phyloP scores from a whole-genome alignment of 768 basidiomycete genomes.

The Ramaria sp. region DNA sequence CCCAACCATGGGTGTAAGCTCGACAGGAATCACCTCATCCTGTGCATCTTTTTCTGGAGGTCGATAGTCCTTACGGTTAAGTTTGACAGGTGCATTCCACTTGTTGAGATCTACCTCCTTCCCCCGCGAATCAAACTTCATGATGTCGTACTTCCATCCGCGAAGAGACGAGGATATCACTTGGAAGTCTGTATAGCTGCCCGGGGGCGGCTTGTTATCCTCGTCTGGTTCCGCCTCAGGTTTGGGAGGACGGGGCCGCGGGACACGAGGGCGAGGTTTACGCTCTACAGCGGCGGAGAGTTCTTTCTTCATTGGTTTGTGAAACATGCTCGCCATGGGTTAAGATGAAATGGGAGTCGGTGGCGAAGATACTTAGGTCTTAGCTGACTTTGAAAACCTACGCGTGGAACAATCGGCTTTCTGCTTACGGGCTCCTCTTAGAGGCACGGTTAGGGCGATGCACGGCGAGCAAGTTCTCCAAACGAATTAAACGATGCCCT shows the following conservation, averaged over 20 bases:
- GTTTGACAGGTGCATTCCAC: slow-evolving; percentile 70
- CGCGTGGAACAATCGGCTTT: too few species aligned
- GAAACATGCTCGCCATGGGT: slow-evolving; percentile 5
- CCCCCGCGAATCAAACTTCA: slow-evolving; percentile 72
- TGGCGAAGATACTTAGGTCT: too few species aligned
- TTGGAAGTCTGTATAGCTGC: slow-evolving; percentile 63
- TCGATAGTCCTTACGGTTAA: slow-evolving; percentile 77
- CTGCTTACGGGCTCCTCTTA: too few species aligned
- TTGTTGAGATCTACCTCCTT: slow-evolving; percentile 56
- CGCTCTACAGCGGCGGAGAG: slow-evolving; percentile 4
- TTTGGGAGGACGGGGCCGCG: slow-evolving; percentile 2
- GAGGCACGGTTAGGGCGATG: too few species aligned
- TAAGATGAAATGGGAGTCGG: too few species aligned
- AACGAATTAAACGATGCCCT: too few species aligned
- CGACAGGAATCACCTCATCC: slow-evolving; percentile 27
- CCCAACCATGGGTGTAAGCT: slow-evolving; percentile 67
- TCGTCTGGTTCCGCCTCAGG: not conserved
- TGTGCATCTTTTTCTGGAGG: slow-evolving; percentile 27
- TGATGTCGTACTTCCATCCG: slow-evolving; percentile 87
- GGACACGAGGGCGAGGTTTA: not conserved
- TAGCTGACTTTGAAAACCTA: too few species aligned
- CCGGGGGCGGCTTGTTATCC: slow-evolving; percentile 12
- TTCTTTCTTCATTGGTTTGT: slow-evolving; percentile 9
- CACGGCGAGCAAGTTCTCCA: too few species aligned
- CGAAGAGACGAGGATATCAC: slow-evolving; percentile 72